phyloP scores from a whole-genome alignment of 1,284 basidiomycete species.

The Limonomyces culmigenus region DNA sequence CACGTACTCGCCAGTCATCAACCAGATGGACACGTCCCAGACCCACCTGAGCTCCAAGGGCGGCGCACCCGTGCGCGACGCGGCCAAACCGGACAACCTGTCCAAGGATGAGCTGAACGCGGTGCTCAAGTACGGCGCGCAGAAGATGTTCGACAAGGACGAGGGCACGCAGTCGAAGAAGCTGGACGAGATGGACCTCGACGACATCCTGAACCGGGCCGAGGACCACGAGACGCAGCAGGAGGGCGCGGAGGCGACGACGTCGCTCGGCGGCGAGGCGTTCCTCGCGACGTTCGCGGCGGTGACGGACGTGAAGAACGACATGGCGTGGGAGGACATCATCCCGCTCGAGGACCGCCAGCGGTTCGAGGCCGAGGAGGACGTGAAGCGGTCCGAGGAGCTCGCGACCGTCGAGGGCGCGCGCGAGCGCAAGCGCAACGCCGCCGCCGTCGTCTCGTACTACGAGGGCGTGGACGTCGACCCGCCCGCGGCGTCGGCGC shows the following conservation, averaged over 20 bases:
- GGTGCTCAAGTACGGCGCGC: conserved; percentile 98
- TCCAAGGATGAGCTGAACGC: conserved; percentile 96
- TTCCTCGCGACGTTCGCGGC: conserved; percentile 94
- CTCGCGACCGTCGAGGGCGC: conserved; percentile 48
- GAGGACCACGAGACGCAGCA: conserved; percentile 94
- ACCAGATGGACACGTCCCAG: conserved; percentile 99
- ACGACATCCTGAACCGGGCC: conserved; percentile 93
- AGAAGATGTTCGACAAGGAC: conserved; percentile 99
- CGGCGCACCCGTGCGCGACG: conserved; percentile 43
- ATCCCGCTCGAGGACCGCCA: conserved; percentile 89
- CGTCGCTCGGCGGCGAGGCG: conserved; percentile 89
- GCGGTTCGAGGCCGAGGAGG: conserved; percentile 75
- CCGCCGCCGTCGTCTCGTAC: conserved; percentile 72
- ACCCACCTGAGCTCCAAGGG: conserved; percentile 78
- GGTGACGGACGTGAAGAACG: conserved; percentile 96
- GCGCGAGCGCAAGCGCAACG: conserved; percentile 67
- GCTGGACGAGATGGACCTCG: conserved; percentile 97
- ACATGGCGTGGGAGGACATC: conserved; percentile 98
- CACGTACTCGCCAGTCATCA: conserved; percentile 63
- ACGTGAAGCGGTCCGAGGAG: conserved; percentile 55
- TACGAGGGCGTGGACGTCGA: conserved; percentile 88
- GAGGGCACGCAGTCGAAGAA: conserved; percentile 87
- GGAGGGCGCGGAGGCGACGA: conserved; percentile 57
- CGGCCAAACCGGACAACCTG: conserved; percentile 71
- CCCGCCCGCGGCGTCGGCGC: conserved; percentile 38